A percentile compares a stretch with the other conserved stretches of the same genome.
These are phyloP conservation scores for Rhodofomes roseus DNA, from an alignment of 1,284 basidiomycete genomes.

Conservation along the genomic window DNA sequence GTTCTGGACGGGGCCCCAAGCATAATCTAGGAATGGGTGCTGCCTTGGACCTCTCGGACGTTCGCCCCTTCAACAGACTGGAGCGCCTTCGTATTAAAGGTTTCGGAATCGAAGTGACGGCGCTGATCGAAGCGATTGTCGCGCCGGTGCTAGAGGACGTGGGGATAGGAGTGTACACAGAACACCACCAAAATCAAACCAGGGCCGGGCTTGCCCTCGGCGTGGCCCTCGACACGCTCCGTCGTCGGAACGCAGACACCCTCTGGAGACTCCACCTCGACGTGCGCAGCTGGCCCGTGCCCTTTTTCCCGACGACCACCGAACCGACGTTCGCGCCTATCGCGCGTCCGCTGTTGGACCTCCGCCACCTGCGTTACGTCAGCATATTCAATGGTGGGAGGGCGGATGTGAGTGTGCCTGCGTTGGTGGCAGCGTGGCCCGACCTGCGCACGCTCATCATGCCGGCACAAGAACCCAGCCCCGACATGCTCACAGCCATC, in stretches of 20 bases:
- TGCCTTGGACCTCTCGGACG: not conserved
- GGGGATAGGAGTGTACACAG: not conserved
- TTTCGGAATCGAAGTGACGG: not conserved
- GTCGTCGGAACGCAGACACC: not conserved
- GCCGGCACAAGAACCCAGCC: no score
- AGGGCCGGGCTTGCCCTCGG: not conserved
- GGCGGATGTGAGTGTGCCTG: not conserved
- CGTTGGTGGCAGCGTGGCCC: not conserved
- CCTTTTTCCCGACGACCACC: not conserved
- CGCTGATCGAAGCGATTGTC: not conserved
- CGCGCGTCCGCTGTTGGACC: not conserved
- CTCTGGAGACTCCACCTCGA: not conserved
- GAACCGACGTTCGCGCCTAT: not conserved
- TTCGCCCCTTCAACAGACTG: not conserved
- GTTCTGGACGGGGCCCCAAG: not conserved
- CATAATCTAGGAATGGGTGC: not conserved
- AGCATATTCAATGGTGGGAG: not conserved
- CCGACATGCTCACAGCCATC: no score
- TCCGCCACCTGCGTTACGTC: not conserved
- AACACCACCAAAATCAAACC: not conserved
- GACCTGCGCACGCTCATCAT: not conserved
- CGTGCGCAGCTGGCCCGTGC: not conserved
- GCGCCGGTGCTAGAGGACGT: not conserved
- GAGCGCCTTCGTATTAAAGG: not conserved
- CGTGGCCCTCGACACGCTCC: not conserved